A percentile compares a stretch with the other conserved stretches of the same genome.
Evolutionary conservation across 2,329 filamentous ascomycete species (phyloP).

Genomic region (Monosporascus sp.): DNA sequence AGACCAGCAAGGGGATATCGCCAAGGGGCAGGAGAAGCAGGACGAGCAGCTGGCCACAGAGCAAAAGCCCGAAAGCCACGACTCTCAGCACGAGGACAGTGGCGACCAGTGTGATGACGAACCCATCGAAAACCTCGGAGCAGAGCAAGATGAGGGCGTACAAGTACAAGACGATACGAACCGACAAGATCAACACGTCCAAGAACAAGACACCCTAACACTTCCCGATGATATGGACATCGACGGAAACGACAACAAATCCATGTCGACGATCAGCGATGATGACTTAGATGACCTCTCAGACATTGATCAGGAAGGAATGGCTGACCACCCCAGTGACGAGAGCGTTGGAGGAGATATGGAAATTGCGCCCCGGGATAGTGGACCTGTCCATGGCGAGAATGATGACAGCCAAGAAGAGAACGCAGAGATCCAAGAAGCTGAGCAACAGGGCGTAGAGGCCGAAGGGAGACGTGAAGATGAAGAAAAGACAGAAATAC

Average conservation of each 20-base stretch:
- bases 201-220: slow-evolving; percentile 77
- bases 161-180: slow-evolving; percentile 51
- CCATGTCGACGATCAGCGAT: slow-evolving; percentile 43
- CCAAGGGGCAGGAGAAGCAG: slow-evolving; percentile 63
- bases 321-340: slow-evolving; percentile 32
- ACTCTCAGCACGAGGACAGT: slow-evolving; percentile 39
- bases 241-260: slow-evolving; percentile 59
- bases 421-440: slow-evolving; percentile 24
- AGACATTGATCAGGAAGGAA: slow-evolving; percentile 35
- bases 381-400: slow-evolving; percentile 48
- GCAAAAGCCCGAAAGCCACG: slow-evolving; percentile 52
- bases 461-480: slow-evolving; percentile 26
- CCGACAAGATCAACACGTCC: slow-evolving; percentile 65
- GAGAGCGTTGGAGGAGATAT: slow-evolving; percentile 39
- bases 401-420: slow-evolving; percentile 43
- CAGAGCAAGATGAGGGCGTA: slow-evolving; percentile 52
- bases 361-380: slow-evolving; percentile 35
- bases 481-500: slow-evolving; percentile 23
- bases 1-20: slow-evolving; percentile 69
- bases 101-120: slow-evolving; percentile 42
- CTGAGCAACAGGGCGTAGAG: slow-evolving; percentile 26
- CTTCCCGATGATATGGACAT: slow-evolving; percentile 85
- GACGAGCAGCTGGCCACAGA: slow-evolving; percentile 52
- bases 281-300: slow-evolving; percentile 56
- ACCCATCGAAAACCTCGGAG: slow-evolving; percentile 54